Base-by-base conservation (phyloP, 169 alveolate genomes). In the Toxoplasma gondii region DNA sequence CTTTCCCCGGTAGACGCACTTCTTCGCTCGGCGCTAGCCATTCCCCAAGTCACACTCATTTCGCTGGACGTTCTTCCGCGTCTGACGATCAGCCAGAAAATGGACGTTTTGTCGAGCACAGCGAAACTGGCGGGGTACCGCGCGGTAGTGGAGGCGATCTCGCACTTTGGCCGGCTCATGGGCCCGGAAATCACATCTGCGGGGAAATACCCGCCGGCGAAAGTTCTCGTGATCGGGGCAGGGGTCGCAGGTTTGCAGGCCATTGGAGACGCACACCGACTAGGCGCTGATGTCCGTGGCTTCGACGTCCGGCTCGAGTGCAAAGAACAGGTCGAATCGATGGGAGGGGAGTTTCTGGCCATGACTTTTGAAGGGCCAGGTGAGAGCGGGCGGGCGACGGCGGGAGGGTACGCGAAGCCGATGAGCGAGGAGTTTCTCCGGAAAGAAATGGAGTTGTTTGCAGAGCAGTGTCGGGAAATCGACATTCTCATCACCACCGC, bases 211-310 rank as follows among this genome's bases (percentile, higher is more conserved):
- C 98, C 98, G 84, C 99, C 99, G 4, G 98, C 99, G 39, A 97
- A 97, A 83, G 99, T 98, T 83, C 93, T 98, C 84, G 98, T 98
- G 36, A 96, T 98, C 81, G 99, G 99, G 92, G 99, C 98, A 41
- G 99, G 99, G 29, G 99, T 98, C n/a, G 99, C 99, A 29, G 99
- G 99, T 17, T 96, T 98, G 88, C 98, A 98, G 69, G 98, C 99
- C 49, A 97, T 98, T 92, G 99, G 98, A 36, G 98, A 98, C 49
- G 99, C 99, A 38, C 96, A 96, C 91, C 95, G 97, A 45, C 96
- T 98, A 93, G 99, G 99, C 39, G 98, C 99, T 19, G 97, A 97
- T 45, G 99, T 98, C 49, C 96, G 97, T 92, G 97, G 98, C 58
- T 97, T 97, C 95, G 99, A 98, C 93, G 94, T 98, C 38, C 96